Evolutionary conservation across 2,329 filamentous ascomycete species (phyloP).

Genomic region (Fusarium succisae): DNA sequence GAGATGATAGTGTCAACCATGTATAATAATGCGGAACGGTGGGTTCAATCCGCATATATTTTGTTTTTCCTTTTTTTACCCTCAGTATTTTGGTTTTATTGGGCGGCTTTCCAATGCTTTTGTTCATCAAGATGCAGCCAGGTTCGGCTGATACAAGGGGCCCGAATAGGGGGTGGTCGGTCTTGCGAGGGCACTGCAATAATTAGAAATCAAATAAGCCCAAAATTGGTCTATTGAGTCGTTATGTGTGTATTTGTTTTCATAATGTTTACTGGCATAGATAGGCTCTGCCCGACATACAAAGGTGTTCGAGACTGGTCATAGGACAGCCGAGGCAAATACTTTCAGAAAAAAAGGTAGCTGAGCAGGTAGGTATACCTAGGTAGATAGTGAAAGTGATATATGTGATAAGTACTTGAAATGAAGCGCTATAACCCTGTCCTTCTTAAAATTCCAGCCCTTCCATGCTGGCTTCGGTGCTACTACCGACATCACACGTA

Average conservation of each 20-base stretch:
- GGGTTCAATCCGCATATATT: slow-evolving; percentile 5
- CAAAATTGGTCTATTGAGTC: not conserved
- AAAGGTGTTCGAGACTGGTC: not conserved
- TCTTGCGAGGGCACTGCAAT: slow-evolving; percentile 17
- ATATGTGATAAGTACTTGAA: slow-evolving; percentile 35
- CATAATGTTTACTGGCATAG: not conserved
- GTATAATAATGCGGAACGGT: slow-evolving; percentile 14
- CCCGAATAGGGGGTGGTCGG: not conserved
- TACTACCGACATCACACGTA: slow-evolving; percentile 26
- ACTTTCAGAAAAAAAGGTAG: not conserved
- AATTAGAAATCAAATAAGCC: slow-evolving; percentile 16
- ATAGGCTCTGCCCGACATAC: not conserved
- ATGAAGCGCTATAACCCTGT: slow-evolving; percentile 31
- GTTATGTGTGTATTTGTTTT: not conserved
- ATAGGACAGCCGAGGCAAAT: not conserved
- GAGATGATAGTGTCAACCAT: not conserved
- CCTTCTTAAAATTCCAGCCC: slow-evolving; percentile 19
- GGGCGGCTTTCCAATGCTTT: slow-evolving; percentile 12
- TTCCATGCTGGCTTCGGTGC: slow-evolving; percentile 14
- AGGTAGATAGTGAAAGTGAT: slow-evolving; percentile 25
- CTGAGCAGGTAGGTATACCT: not conserved
- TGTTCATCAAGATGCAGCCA: slow-evolving; percentile 11
- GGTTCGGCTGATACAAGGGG: slow-evolving; percentile 12
- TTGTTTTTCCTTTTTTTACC: not conserved
- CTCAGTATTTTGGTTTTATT: slow-evolving; percentile 4